Percentiles rank a stretch among this genome's conserved stretches.
Evolutionary conservation across 2,329 filamentous ascomycete species (phyloP).

Genomic region (Sordariomycetes sp.): DNA sequence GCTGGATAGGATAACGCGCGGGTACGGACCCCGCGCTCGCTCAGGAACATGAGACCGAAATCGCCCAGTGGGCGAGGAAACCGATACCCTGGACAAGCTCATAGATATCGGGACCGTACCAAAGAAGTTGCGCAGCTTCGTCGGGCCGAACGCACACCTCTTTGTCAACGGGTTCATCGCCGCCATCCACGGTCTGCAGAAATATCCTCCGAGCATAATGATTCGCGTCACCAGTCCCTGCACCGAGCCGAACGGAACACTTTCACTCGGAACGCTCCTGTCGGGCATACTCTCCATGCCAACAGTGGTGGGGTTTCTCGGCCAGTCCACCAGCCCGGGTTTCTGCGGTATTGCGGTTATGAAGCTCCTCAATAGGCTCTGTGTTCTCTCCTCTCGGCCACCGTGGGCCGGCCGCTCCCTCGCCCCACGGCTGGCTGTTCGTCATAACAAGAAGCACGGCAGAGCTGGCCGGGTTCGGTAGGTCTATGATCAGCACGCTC

Average conservation of each 20-base stretch:
- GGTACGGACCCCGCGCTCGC: neutral
- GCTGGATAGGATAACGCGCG: constrained; percentile 25
- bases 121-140: constrained; percentile 20
- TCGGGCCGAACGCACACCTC: constrained; percentile 24
- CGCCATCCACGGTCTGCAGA: constrained; percentile 38
- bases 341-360: constrained; percentile 40
- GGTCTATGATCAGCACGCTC: constrained; percentile 56
- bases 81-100: constrained; percentile 15
- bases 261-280: constrained; percentile 29
- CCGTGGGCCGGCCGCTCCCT: constrained; percentile 48
- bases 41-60: constrained; percentile 19
- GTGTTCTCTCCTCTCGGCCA: constrained; percentile 50
- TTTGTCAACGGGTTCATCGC: constrained; percentile 25
- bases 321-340: constrained; percentile 43
- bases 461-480: constrained; percentile 53
- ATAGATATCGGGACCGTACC: constrained; percentile 25
- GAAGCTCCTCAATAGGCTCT: constrained; percentile 48
- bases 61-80: constrained; percentile 12
- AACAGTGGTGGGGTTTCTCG: constrained; percentile 29
- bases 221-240: constrained; percentile 32
- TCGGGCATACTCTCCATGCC: constrained; percentile 42
- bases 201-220: constrained; percentile 30
- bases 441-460: constrained; percentile 59
- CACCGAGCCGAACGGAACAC: constrained; percentile 22
- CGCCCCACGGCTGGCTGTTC: constrained; percentile 38